Evolutionary conservation across 2,329 filamentous ascomycete species (phyloP).

Genomic region (Beauveria australis): DNA sequence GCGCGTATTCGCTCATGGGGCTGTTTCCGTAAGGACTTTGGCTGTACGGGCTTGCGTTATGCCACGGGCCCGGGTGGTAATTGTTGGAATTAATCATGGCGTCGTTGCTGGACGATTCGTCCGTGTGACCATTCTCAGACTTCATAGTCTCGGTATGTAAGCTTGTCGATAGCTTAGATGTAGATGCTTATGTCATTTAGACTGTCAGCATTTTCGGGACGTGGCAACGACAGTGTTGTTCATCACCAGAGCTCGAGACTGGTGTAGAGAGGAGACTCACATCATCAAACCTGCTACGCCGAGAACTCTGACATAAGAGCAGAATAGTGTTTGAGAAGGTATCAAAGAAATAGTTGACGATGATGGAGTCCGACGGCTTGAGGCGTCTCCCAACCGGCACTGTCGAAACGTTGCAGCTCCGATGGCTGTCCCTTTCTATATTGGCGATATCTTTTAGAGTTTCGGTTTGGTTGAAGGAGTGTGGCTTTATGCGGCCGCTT

Average conservation of each 20-base stretch:
- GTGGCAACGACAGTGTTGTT: neutral
- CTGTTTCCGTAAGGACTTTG: slow-evolving; percentile 44
- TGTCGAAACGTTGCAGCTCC: neutral
- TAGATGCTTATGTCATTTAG: neutral
- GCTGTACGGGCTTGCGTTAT: slow-evolving; percentile 53
- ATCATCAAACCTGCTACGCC: neutral
- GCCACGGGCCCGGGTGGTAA: slow-evolving; percentile 38
- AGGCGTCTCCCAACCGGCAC: neutral
- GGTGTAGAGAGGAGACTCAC: neutral
- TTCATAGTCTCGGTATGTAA: slow-evolving; percentile 20
- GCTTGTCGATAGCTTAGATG: neutral
- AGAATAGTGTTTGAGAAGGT: neutral
- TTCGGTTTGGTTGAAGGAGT: neutral
- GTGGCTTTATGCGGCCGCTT: neutral
- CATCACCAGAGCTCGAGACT: neutral
- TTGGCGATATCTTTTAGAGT: neutral
- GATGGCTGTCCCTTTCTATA: neutral
- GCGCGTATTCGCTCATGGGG: slow-evolving; percentile 58
- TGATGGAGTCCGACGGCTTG: neutral
- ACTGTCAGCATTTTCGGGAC: neutral
- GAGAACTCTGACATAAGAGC: neutral
- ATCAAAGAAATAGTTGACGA: neutral
- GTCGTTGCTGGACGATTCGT: slow-evolving; percentile 24
- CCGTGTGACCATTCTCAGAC: slow-evolving; percentile 25
- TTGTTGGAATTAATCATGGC: neutral